Base-by-base conservation (phyloP, 768 basidiomycete genomes). In the Calocybe indica region DNA sequence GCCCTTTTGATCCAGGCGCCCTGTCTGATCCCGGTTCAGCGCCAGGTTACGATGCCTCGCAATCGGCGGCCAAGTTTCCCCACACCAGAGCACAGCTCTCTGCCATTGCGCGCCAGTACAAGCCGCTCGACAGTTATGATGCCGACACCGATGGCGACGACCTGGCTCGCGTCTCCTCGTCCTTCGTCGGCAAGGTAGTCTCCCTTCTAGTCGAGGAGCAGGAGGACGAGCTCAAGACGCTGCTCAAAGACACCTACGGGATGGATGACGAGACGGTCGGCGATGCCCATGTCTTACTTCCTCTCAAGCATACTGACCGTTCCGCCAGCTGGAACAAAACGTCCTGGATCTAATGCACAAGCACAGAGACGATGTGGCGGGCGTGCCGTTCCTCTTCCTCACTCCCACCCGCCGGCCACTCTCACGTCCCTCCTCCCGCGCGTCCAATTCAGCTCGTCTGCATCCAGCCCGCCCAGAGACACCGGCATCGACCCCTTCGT, bases 341-440 rank as follows among this genome's bases (percentile, higher is more conserved):
- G 89, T 93, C 49, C 73, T 97, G 13, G 92, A 95, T 60, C 78
- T 96, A 52, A 96, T 97, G 94, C 94, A 97, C 69, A 87, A 88
- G 67, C 89, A 93, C 64, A 76, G 82, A 52, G 92, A 95, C 75
- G 85, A 90, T 70, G 70, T 85, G 36, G 81, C 84, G 9, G 85
- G 86, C 13, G 84, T 89, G 5, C 88, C 88, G 0, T 92, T 92
- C 61, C 69, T 90, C 47, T 88, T 85, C 67, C 71, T 92, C 42
- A 91, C 87, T 5, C 85, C 87, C 14, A 87, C 83, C 31, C 76
- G 84, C 51, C 80, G 88, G 13, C 88, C 88, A 30, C 76, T 85
- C 43, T 89, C 88, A 8, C 80, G 88, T 7, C 87, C 88, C 11
- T 88, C 86, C 34, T 91, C 88, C 40, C 76, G 88, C 50, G 82